phyloP scores from a whole-genome alignment of 177 flowering plant genomes.

The Vitis hybrid region DNA sequence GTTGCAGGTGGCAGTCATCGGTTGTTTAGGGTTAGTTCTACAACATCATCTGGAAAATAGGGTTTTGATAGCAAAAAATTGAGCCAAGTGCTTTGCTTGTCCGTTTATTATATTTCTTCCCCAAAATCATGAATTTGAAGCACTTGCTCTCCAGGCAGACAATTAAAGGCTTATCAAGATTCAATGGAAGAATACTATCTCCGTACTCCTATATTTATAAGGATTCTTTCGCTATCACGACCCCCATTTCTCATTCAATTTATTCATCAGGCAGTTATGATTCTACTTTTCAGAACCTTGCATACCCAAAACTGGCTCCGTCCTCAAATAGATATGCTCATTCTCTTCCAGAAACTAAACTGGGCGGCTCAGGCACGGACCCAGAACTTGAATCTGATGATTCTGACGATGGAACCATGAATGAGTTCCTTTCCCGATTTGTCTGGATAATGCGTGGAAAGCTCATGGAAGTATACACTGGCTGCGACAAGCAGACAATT shows the following conservation, averaged over 20 bases:
- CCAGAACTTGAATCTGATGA: constrained; percentile 20
- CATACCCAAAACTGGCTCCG: constrained; percentile 4
- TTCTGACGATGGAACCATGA: constrained; percentile 45
- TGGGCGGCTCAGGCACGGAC: background rate
- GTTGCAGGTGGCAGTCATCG: too few species aligned
- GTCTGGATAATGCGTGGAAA: constrained; percentile 76
- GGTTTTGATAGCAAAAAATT: too few species aligned
- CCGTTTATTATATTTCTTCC: background rate
- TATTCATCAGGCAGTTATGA: background rate
- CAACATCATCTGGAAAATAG: too few species aligned
- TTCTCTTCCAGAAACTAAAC: constrained; percentile 18
- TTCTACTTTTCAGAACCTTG: constrained; percentile 11
- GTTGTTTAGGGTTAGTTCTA: too few species aligned
- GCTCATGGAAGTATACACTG: constrained; percentile 52
- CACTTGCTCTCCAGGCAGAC: constrained; percentile 23
- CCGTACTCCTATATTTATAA: background rate
- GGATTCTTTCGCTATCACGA: constrained; percentile 12
- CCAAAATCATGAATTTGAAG: constrained; percentile 29
- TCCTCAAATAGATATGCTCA: constrained; percentile 24
- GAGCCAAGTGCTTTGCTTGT: too few species aligned
- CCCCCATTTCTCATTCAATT: constrained; percentile 3
- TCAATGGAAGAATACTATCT: constrained; percentile 17
- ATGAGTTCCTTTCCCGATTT: constrained; percentile 81
- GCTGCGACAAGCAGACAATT: constrained; percentile 58
- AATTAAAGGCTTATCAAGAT: constrained; percentile 24